A percentile compares a stretch with the other conserved stretches of the same genome.
phyloP scores from a whole-genome alignment of 2,329 filamentous ascomycete species.

The Didymella pomorum region DNA sequence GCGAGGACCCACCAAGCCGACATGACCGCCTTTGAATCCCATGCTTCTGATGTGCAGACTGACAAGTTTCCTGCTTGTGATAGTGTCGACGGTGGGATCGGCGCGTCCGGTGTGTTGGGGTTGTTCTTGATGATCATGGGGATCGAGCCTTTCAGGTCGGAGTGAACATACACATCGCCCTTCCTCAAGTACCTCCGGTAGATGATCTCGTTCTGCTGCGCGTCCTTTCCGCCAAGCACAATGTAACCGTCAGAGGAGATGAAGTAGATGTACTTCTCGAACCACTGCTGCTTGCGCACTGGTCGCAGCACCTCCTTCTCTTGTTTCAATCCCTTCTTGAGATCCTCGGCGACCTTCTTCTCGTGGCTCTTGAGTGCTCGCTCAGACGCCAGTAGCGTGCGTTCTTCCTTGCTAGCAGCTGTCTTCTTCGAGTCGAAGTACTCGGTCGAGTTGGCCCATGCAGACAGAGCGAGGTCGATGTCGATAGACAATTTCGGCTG shows the following conservation, averaged over 20 bases:
- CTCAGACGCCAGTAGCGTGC: slow-evolving; percentile 80
- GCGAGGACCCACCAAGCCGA: slow-evolving; percentile 94
- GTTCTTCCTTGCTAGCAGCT: slow-evolving; percentile 86
- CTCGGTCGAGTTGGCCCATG: slow-evolving; percentile 87
- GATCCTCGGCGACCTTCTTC: slow-evolving; percentile 82
- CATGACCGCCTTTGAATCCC: slow-evolving; percentile 97
- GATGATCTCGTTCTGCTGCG: slow-evolving; percentile 89
- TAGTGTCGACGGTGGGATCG: slow-evolving; percentile 89
- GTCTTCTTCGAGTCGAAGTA: slow-evolving; percentile 91
- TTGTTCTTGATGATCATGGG: slow-evolving; percentile 93
- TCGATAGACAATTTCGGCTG: slow-evolving; percentile 72
- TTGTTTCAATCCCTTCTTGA: slow-evolving; percentile 88
- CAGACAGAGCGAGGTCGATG: slow-evolving; percentile 80
- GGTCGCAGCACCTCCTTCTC: slow-evolving; percentile 88
- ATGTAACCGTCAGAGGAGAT: slow-evolving; percentile 95
- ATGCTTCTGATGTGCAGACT: slow-evolving; percentile 86
- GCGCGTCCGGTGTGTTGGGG: slow-evolving; percentile 76
- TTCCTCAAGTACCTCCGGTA: slow-evolving; percentile 86
- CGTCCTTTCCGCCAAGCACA: slow-evolving; percentile 86
- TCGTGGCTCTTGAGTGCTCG: slow-evolving; percentile 89
- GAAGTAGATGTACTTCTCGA: slow-evolving; percentile 97
- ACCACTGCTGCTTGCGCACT: slow-evolving; percentile 87
- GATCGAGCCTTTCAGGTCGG: slow-evolving; percentile 83
- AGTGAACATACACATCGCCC: slow-evolving; percentile 91
- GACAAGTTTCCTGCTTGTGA: slow-evolving; percentile 87